Evolutionary conservation across 192 early-diverging fungal species (phyloP).

Genomic region (Coemansia sp.): DNA sequence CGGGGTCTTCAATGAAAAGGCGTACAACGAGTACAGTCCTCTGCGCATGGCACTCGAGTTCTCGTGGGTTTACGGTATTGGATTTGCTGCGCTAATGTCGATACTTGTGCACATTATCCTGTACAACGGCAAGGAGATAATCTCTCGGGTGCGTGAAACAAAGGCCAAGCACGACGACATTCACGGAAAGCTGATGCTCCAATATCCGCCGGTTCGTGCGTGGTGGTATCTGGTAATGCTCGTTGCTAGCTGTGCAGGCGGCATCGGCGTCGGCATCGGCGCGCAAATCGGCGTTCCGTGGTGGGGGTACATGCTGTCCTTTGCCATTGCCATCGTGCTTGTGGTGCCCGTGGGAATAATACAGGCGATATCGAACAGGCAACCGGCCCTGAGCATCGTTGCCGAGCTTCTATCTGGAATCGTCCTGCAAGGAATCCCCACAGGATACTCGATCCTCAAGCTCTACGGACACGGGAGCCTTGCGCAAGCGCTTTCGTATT

Average conservation of each 20-base stretch:
- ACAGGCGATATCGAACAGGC: constrained; percentile 75
- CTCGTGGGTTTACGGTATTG: constrained; percentile 69
- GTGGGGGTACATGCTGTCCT: constrained; percentile 76
- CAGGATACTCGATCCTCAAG: constrained; percentile 84
- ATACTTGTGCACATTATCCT: constrained; percentile 69
- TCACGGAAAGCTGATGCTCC: constrained; percentile 72
- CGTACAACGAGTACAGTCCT: constrained; percentile 66
- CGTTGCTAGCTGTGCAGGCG: constrained; percentile 53
- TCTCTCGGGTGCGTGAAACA: constrained; percentile 62
- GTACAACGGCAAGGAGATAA: constrained; percentile 74
- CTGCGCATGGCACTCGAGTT: constrained; percentile 72
- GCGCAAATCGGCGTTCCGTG: constrained; percentile 76
- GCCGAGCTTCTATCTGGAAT: constrained; percentile 84
- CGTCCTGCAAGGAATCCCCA: constrained; percentile 75
- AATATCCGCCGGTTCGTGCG: constrained; percentile 70
- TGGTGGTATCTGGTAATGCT: constrained; percentile 76
- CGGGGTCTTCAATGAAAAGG: constrained; percentile 58
- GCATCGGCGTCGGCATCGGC: constrained; percentile 58
- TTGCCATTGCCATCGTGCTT: constrained; percentile 65
- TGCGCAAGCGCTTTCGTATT: constrained; percentile 74
- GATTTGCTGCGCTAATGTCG: constrained; percentile 70
- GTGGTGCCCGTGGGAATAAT: constrained; percentile 84
- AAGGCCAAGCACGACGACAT: constrained; percentile 69
- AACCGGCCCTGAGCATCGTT: constrained; percentile 77
- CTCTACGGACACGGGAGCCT: constrained; percentile 77